Evolutionary conservation across 805 yeast genomes (phyloP).

Genomic region (Maudiozyma pseudohumilis): DNA sequence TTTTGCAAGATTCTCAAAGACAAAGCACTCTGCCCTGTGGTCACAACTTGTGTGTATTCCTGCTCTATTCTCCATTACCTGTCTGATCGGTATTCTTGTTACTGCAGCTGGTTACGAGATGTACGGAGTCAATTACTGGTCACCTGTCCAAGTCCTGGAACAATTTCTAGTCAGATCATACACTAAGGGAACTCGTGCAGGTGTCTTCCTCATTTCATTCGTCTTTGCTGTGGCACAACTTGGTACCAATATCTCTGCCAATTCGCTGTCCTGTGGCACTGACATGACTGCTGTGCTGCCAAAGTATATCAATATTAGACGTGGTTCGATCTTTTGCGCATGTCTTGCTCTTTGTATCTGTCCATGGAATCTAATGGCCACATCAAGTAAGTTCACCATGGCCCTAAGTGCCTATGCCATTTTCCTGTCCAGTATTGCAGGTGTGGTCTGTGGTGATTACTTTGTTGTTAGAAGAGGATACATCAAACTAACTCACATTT

Average conservation of each 20-base stretch:
- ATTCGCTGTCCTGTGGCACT: constrained; percentile 65
- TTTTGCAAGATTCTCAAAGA: constrained; percentile 63
- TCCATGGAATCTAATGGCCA: constrained; percentile 72
- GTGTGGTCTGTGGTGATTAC: constrained; percentile 63
- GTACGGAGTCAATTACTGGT: constrained; percentile 35
- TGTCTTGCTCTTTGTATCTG: constrained; percentile 58
- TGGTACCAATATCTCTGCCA: constrained; percentile 69
- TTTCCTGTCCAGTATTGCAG: constrained; percentile 79
- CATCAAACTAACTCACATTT: constrained; percentile 52
- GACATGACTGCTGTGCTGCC: constrained; percentile 62
- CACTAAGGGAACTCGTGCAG: constrained; percentile 49
- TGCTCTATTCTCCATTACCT: constrained; percentile 58
- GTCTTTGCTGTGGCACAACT: constrained; percentile 72
- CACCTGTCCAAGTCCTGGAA: constrained; percentile 49
- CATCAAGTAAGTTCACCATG: constrained; percentile 66
- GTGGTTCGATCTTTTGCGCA: constrained; percentile 78
- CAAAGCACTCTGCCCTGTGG: constrained; percentile 35
- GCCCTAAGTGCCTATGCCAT: constrained; percentile 75
- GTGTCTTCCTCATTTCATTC: constrained; percentile 62
- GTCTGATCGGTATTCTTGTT: constrained; percentile 68
- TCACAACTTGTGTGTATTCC: constrained; percentile 57
- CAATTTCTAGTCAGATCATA: constrained; percentile 31
- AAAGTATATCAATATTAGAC: constrained; percentile 56
- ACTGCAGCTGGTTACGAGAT: constrained; percentile 51
- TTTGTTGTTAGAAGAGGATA: constrained; percentile 61